Base-by-base conservation (phyloP, 1,284 basidiomycete species). In the Cutaneotrichosporon cutaneum region DNA sequence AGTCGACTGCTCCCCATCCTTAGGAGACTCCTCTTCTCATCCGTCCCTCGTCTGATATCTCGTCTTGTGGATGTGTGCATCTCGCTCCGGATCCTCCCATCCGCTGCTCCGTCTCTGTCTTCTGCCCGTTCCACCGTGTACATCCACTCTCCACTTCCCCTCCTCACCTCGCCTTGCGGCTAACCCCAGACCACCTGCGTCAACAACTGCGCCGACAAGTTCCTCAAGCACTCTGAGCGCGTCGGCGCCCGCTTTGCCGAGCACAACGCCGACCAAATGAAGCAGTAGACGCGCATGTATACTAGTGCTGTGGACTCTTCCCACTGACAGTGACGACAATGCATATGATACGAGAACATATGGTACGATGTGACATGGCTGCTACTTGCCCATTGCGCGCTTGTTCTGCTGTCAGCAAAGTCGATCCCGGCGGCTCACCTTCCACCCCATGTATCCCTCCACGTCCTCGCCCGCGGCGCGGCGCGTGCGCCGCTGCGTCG, bases 181-280 rank as follows among this genome's bases (percentile, higher is more conserved):
- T 60, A 13, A 62, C 33, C 2, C 3, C 66, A 85, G 83, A 80
- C 81, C 61, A 81, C 81, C 21, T 87, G 85, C 73, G 82, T 85
- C 24, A 77, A 82, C 62, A 84, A 85, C 77, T 87, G 85, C 79
- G 82, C 84, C 45, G 94, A 96, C 82, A 99, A 98, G 82, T 98
- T 96, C 83, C 82, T 98, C 75, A 97, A 97, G 79, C 93, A 98
- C 78, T 95, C 93, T 27, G 94, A 98, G 79, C 85, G 94, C 60
- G 89, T 96, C 2, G 93, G 93, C 6, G 90, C 92, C 26, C 85
- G 94, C 58, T 97, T 96, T 77, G 90, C 90, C 58, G 92, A 94
- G 77, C 82, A 89, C 68, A 94, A 92, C 73, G 90, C 91, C 62
- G 51, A 60, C 44, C 58, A 60, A 35, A 60, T 60, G 58, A 54